Base-by-base conservation (phyloP, 2,329 filamentous ascomycete species). In the Atkinsonella hypoxylon region DNA sequence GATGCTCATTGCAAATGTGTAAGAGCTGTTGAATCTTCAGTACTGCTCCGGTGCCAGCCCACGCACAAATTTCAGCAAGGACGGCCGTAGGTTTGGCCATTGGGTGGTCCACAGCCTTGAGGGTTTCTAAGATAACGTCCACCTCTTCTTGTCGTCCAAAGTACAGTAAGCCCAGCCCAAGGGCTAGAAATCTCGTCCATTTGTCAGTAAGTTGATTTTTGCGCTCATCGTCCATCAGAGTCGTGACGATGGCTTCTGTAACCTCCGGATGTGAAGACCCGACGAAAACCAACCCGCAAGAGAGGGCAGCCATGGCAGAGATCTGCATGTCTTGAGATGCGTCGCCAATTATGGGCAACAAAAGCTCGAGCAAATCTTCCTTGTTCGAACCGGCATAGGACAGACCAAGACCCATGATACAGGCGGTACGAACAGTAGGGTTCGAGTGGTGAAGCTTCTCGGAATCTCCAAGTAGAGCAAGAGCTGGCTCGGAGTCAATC, bases 61-160 rank as follows among this genome's bases (percentile, higher is more conserved):
- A 98, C 4, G 93, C 93, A 64, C 94, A 98, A 51, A 97, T 95
- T 62, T 95, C 91, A 15, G 90, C 89, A 54, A 98, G 79, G 6
- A 97, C 88, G 1, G 88, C 87, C 1, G 91, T 95, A n/a, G 93
- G 87, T 70, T 93, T 93, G 18, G 90, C 88, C 83, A 96, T 95
- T 22, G 93, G 91, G 65, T 97, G 91, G 56, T 97, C 90, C 49
- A 97, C 89, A 26, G 87, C 93, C 74, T 97, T 98, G 51, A 98
- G 78, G 0, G 93, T 95, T 71, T 98, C 93, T 32, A 97, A 73
- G 57, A 97, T 90, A 52, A 97, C 91, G 61, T 98, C 93, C n/a
- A 97, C 93, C 67, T 97, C 91, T 67, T 98, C 93, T 69, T 98
- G 93, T 56, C 89, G 85, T 39, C 93, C 93, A 60, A 98, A 97